Evolutionary conservation across 768 basidiomycete genomes (phyloP), one percentile per base, ranked within the genome.

Genomic region (Boletus vinaceobasis): DNA sequence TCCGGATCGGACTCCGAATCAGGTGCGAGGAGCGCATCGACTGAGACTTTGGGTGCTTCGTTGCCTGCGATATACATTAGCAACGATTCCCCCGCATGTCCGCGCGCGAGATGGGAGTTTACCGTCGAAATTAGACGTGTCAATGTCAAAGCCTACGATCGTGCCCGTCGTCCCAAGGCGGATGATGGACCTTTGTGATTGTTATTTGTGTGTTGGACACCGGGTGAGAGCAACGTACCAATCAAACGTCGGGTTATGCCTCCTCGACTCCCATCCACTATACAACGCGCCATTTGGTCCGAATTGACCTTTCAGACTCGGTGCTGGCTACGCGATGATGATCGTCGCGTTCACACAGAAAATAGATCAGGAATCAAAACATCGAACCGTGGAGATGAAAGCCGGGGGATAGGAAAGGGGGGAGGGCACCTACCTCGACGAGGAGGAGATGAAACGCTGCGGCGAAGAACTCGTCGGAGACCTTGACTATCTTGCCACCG

Each of bases 381-480:
- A 37, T 50, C 43, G 11, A 23, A 19, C 27, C 26, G 9, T 33
- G 14, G 43, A 2, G 38, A 42, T 15, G 27, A 46, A 21, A 3
- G 23, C 7, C 33, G 9, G 13, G 7, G 15, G 37, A 37, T 7
- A 17, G 3, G 13, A 15, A 8, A 19, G 19, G 19, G 38, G 4
- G 5, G 6, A 17, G 19, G 32, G 32, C 7, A 38, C 81, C 63
- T 57, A 92, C 95, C 73, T 87, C 85, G 40, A 90, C 87, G 46
- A 89, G 79, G 50, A 99, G 78, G 26, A 99, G 76, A 73, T 96
- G 85, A 58, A 73, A 80, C 0, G 90, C 93, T 61, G 87, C 83
- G 10, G 92, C 93, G 65, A 99, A 99, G 78, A 98, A 99, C 59
- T 99, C 93, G 70, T 99, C 97, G 2, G 94, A 97, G 43, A 90